Percentiles rank a stretch among this genome's conserved stretches.
These are phyloP conservation scores for Ophiobolus disseminans DNA, from an alignment of 2,329 filamentous ascomycete species.

Conservation along the genomic window DNA sequence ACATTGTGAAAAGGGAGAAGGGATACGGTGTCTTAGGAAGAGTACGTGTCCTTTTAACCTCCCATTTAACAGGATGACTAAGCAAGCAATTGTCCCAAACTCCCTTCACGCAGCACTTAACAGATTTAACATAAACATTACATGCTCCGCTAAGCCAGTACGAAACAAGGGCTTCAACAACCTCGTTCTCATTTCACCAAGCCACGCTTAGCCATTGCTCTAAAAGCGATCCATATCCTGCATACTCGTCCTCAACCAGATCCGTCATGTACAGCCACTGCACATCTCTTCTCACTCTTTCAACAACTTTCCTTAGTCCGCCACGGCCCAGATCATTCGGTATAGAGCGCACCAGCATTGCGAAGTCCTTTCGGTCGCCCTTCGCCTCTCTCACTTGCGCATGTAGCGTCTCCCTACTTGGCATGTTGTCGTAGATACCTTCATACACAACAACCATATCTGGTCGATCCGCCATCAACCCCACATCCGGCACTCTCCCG, in stretches of 20 bases:
- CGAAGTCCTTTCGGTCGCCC: conserved; percentile 21
- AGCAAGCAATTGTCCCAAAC: background rate
- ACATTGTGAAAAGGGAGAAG: no score
- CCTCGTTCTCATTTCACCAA: background rate
- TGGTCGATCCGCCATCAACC: conserved; percentile 17
- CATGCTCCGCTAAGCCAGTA: no score
- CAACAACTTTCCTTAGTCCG: conserved; percentile 28
- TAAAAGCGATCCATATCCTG: conserved; percentile 23
- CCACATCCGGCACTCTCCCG: conserved; percentile 24
- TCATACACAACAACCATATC: conserved; percentile 37
- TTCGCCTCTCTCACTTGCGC: conserved; percentile 9
- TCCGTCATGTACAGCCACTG: conserved; percentile 34
- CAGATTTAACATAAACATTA: background rate
- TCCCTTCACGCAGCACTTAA: background rate
- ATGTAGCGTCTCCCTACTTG: conserved; percentile 13
- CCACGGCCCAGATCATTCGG: conserved; percentile 17
- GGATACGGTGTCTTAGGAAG: background rate
- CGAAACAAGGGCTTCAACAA: no score
- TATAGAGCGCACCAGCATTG: conserved; percentile 25
- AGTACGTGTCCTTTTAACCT: conserved; percentile 3
- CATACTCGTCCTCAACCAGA: conserved; percentile 23
- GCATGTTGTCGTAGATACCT: conserved; percentile 22
- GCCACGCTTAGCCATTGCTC: conserved; percentile 29
- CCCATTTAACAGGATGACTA: conserved; percentile 1
- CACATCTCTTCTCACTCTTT: conserved; percentile 24